Base-by-base conservation (phyloP, 805 yeast genomes). In the Peterozyma toletana region DNA sequence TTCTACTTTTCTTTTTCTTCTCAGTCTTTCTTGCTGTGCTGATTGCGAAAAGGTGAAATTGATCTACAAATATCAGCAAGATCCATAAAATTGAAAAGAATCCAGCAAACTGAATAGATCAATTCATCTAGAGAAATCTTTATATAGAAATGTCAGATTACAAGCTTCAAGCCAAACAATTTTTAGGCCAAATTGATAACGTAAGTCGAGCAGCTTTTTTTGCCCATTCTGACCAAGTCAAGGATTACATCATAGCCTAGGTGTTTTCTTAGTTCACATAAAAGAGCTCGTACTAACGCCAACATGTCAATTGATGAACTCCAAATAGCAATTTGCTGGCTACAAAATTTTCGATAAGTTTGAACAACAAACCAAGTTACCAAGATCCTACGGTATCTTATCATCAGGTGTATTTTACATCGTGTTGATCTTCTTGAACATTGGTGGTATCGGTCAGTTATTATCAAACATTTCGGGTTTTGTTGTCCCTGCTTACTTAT, bases 381-480 rank as follows among this genome's bases (percentile, higher is more conserved):
- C 98, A 61, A 84, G 90, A 73, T 83, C 96, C 2, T 93, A 91
- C 59, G 84, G 86, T 35, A 84, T 82, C 16, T 63, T 84, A 44
- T 91, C 81, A 21, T 71, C 74, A 27, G 81, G 69, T 33, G 80
- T 63, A 5, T 57, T 78, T 39, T 93, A 93, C 69, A 71, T 90
- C 51, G 66, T 90, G 36, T 62, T 91, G 55, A 80, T 90, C 47
- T 88, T 91, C 67, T 69, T 90, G 57, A 95, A 93, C 68, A 70
- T 90, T 54, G 98, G 96, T 50, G 98, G 97, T 29, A 71, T 93
- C 56, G 99, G 99, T 49, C 95, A 90, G 70, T 78, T 93, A 57
- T 75, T 93, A 53, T 85, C 96, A 51, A 93, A 93, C 71, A 67
- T 91, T 55, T 95, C 95, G 14, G 96, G 97, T 1, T 86, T 93